Evolutionary conservation across 805 yeast species (phyloP), one percentile per base, ranked within the genome.

Genomic region (Nematodospora valgi): DNA sequence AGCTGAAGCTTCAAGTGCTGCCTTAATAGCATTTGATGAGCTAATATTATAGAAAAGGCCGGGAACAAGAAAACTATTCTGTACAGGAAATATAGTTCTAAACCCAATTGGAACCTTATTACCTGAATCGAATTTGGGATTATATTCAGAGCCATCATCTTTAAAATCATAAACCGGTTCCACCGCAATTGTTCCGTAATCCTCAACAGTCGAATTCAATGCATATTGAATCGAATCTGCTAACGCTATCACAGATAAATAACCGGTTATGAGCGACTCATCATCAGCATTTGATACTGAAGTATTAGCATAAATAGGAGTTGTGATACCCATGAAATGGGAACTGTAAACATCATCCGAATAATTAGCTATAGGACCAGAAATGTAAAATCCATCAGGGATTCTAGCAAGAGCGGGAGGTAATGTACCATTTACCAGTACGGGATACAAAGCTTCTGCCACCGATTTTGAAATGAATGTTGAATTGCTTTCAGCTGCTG

Each of bases 281-380:
- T 68, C 59, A 7, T 56, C 19, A 15, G 80, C 58, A 16, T 85
- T 80, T 2, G 94, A 80, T 12, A n/a, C n/a, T n/a, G n/a, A n/a
- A n/a, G 80, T 70, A 45, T 82, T 81, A 13, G 86, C 74, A 47
- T 70, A 80, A 2, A 87, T 71, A 0, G 96, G 91, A 4, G 86
- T 46, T 0, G 95, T 83, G 59, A 87, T 62, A 0, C 95, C 85
- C 71, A 86, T 63, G 45, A 77, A 71, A 47, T 72, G 80, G 1
- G 66, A 39, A 1, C 64, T 45, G 24, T 54, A 56, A n/a, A n/a
- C n/a, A n/a, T n/a, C n/a, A 11, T 5, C 11, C 5, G 14, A n/a
- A 8, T 49, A 30, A 45, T 77, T 75, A 12, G 59, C 32, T 1
- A 74, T 63, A 0, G 96, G 95, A 4, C 94, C 94, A 1, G 79